Evolutionary conservation across 257 asterid genomes (phyloP), one percentile per base, ranked within the genome.

Genomic region (Penstemon barbatus): DNA sequence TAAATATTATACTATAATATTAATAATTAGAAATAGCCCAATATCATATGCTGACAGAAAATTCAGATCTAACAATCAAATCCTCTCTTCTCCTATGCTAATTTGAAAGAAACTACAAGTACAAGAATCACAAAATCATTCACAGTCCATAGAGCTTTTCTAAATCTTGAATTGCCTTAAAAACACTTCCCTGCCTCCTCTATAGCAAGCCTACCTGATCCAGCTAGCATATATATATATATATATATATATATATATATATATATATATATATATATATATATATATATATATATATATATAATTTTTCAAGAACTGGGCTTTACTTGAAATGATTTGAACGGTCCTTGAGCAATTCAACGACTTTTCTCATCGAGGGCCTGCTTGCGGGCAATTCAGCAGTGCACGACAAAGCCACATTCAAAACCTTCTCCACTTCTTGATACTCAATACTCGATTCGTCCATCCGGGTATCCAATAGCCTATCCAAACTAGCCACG

Each of bases 301-400:
- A 15, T 25, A 1, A 0, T 25, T 25, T 25, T 2, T 25, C 33
- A 40, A 60, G 39, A 12, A 60, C 12, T 3, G 12, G 8, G 11
- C 57, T 45, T 78, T 61, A 73, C 78, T 79, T 70, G n/a, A 78
- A 46, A 66, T 61, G 79, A 54, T 59, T 18, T 3, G 78, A 45
- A 18, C 49, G 79, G 33, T 68, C 77, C 73, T 82, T 80, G 68
- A 90, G 84, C 84, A 85, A 44, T 72, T 90, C 95, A 19, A 84
- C 86, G 19, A 87, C 93, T 77, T 81, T 85, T 82, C 91, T 83
- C 97, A 90, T 87, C 75, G 97, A 84, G 5, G 97, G 97, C 71
- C 97, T 81, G 76, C 78, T 77, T 46, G 72, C 55, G 5, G 97
- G 95, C 71, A 78, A 74, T 50, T 80, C 82, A 7, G 89, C 81